phyloP scores from a whole-genome alignment of 306 rosid species.

The cucumber (Cucumis sativus) region Cucumber_9930_V3 NC_026659.2:1002501-1003000 shows the following conservation, averaged over 20 bases:
- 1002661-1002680: not conserved
- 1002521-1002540: too few species aligned
- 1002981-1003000: constrained; percentile 74
- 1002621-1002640: not conserved
- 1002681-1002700: not conserved
- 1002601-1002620: not conserved
- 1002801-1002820: not conserved
- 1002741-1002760: constrained; percentile 4
- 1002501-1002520: too few species aligned
- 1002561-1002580: too few species aligned
- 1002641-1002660: not conserved
- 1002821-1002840: constrained; percentile 20
- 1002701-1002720: not conserved
- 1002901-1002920: constrained; percentile 92
- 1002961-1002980: constrained; percentile 49
- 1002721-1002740: not conserved
- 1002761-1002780: constrained; percentile 18
- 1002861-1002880: constrained; percentile 19
- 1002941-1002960: constrained; percentile 99
- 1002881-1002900: constrained; percentile 47
- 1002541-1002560: too few species aligned
- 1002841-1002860: constrained; percentile 17
- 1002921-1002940: constrained; percentile 98
- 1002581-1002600: too few species aligned
- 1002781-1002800: constrained; percentile 1